Percentiles rank a stretch among this genome's conserved stretches.
Evolutionary conservation across 768 basidiomycete genomes (phyloP).

Genomic region (Gyrodon lividus): DNA sequence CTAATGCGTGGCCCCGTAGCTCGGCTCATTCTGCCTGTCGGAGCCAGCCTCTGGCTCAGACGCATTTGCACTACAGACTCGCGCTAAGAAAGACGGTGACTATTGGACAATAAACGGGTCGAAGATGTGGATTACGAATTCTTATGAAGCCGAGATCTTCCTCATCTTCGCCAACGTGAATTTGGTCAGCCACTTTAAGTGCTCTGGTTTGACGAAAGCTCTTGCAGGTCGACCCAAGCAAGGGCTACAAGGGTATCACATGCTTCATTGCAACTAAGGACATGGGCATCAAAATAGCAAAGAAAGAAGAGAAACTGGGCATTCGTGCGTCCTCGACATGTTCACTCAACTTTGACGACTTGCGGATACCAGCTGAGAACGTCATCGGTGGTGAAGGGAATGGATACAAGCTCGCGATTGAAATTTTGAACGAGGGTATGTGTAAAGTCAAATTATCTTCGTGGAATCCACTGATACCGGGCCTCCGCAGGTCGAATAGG

Average conservation of each 20-base stretch:
- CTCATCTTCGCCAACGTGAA: slow-evolving; percentile 93
- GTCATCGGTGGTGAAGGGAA: slow-evolving; percentile 89
- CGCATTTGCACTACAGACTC: slow-evolving; percentile 94
- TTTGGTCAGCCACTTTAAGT: slow-evolving; percentile 1
- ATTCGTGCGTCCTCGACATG: slow-evolving; percentile 97
- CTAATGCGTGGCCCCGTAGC: slow-evolving; percentile 42
- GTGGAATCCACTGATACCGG: not conserved
- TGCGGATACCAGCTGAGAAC: slow-evolving; percentile 82
- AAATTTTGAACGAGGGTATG: slow-evolving; percentile 89
- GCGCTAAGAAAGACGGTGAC: slow-evolving; percentile 84
- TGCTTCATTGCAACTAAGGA: slow-evolving; percentile 96
- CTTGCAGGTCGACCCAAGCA: slow-evolving; percentile 72
- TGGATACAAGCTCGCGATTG: slow-evolving; percentile 96
- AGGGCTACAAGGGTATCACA: slow-evolving; percentile 99
- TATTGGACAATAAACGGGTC: slow-evolving; percentile 91
- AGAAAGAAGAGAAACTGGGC: slow-evolving; percentile 98
- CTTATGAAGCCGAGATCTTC: slow-evolving; percentile 85
- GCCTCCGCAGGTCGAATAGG: slow-evolving; percentile 73
- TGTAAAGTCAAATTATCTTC: not conserved
- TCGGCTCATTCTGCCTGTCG: slow-evolving; percentile 94
- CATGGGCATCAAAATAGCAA: slow-evolving; percentile 95
- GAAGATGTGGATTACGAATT: slow-evolving; percentile 99
- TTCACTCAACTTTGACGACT: slow-evolving; percentile 90
- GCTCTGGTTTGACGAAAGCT: not conserved
- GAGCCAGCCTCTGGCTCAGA: slow-evolving; percentile 94